A percentile compares a stretch with the other conserved stretches of the same genome.
phyloP scores from a whole-genome alignment of 106 monocot species.

The Dioscorea zingiberensis region DNA sequence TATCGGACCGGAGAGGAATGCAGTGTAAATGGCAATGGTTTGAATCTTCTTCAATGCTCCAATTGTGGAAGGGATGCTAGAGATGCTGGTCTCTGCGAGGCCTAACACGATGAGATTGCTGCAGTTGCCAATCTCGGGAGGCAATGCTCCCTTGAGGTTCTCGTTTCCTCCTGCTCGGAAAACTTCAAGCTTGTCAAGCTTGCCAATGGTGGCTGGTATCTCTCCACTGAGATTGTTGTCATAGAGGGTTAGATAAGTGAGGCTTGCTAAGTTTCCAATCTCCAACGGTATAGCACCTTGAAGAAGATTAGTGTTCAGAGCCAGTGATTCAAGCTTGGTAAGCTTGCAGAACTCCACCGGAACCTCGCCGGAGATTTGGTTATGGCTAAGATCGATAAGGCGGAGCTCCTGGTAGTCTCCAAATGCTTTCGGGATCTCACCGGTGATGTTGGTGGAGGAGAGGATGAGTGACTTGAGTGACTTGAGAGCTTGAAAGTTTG shows the following conservation, averaged over 20 bases:
- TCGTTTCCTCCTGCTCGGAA: slow-evolving; percentile 88
- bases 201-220: slow-evolving; percentile 67
- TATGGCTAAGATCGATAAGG: slow-evolving; percentile 66
- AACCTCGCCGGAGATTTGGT: slow-evolving; percentile 74
- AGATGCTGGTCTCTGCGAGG: slow-evolving; percentile 81
- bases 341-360: slow-evolving; percentile 64
- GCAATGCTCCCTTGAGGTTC: slow-evolving; percentile 51
- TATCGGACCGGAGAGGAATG: slow-evolving; percentile 66
- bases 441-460: slow-evolving; percentile 76
- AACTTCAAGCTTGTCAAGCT: slow-evolving; percentile 51
- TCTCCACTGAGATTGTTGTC: slow-evolving; percentile 70
- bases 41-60: slow-evolving; percentile 57
- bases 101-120: slow-evolving; percentile 63
- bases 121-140: slow-evolving; percentile 83
- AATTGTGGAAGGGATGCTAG: slow-evolving; percentile 62
- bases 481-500: slow-evolving; percentile 43
- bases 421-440: slow-evolving; percentile 60
- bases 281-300: slow-evolving; percentile 54
- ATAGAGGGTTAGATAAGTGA: slow-evolving; percentile 54
- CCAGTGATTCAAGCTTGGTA: slow-evolving; percentile 39
- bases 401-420: slow-evolving; percentile 37
- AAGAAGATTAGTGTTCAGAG: slow-evolving; percentile 67
- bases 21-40: slow-evolving; percentile 83
- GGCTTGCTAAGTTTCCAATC: slow-evolving; percentile 61
- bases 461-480: slow-evolving; percentile 55